Percentiles rank a stretch among this genome's conserved stretches.
Evolutionary conservation across 352 stramenopile species (phyloP).

Genomic region (Phytophthora constricta): DNA sequence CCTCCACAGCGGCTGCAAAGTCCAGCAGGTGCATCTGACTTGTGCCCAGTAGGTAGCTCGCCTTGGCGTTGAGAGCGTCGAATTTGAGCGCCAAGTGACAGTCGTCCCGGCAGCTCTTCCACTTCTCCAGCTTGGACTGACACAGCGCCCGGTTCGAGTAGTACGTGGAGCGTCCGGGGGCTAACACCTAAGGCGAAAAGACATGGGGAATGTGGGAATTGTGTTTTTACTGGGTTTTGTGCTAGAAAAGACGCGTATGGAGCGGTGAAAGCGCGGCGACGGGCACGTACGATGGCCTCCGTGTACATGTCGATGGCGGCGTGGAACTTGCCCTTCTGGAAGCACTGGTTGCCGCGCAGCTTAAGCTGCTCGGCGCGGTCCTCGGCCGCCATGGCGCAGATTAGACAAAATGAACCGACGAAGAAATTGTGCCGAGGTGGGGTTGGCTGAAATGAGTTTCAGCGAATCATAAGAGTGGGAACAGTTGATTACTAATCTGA

Average conservation of each 20-base stretch:
- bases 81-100: constrained; percentile 57
- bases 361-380: constrained; percentile 81
- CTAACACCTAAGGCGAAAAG: no score
- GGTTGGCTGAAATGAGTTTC: no score
- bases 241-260: background rate
- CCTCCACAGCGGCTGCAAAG: constrained; percentile 58
- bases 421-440: no score
- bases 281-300: constrained; percentile 71
- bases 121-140: constrained; percentile 72
- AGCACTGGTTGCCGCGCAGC: constrained; percentile 80
- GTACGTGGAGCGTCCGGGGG: constrained; percentile 65
- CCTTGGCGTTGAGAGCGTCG: constrained; percentile 77
- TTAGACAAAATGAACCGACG: background rate
- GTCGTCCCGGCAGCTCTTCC: constrained; percentile 68
- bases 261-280: background rate
- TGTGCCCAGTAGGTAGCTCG: constrained; percentile 76
- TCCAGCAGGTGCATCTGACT: constrained; percentile 56
- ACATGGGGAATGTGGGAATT: no score
- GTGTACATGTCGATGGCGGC: constrained; percentile 89
- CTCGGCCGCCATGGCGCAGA: constrained; percentile 29
- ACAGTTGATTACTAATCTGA: no score
- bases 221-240: no score
- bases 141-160: constrained; percentile 86
- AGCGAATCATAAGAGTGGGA: no score
- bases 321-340: constrained; percentile 79